Conservation (phyloP, 1,284 basidiomycete genomes). For the Ustilago trichophora region DNA sequence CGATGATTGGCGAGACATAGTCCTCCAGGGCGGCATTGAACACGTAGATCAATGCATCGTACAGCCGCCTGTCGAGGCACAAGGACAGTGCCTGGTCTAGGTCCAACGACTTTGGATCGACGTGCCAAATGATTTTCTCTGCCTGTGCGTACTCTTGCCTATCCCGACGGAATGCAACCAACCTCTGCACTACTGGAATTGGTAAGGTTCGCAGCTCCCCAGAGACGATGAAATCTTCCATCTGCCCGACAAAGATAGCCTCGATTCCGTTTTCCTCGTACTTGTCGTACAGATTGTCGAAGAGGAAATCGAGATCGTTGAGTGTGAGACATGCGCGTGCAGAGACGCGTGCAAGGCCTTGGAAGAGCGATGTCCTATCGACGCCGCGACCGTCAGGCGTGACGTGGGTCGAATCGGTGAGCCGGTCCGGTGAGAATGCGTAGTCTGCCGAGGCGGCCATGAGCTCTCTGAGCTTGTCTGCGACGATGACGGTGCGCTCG, state of each 20-base stretch:
- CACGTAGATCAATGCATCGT: conserved; percentile 93
- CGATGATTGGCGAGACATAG: conserved; percentile 87
- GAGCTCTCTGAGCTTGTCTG: conserved; percentile 79
- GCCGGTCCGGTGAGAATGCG: conserved; percentile 91
- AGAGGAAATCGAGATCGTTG: conserved; percentile 83
- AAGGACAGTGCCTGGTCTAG: conserved; percentile 90
- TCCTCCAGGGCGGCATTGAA: conserved; percentile 88
- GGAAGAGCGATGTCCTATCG: conserved; percentile 87
- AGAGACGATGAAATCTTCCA: conserved; percentile 85
- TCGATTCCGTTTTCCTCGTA: conserved; percentile 87
- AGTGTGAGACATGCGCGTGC: conserved; percentile 84
- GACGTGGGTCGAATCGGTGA: conserved; percentile 85
- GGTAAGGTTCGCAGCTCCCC: conserved; percentile 79
- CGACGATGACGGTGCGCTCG: conserved; percentile 76
- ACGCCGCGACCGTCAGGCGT: conserved; percentile 86
- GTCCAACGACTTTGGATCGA: conserved; percentile 88
- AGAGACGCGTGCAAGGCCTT: conserved; percentile 83
- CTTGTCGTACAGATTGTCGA: conserved; percentile 85
- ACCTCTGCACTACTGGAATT: conserved; percentile 81
- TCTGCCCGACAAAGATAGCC: conserved; percentile 83
- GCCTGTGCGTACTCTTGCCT: conserved; percentile 78
- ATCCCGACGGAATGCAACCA: conserved; percentile 81
- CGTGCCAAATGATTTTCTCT: conserved; percentile 93
- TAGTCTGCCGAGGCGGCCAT: conserved; percentile 88
- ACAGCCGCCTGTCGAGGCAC: conserved; percentile 82